These are phyloP conservation scores for Aphanomyces astaci DNA, from an alignment of 352 stramenopile species.

Conservation along the genomic window DNA sequence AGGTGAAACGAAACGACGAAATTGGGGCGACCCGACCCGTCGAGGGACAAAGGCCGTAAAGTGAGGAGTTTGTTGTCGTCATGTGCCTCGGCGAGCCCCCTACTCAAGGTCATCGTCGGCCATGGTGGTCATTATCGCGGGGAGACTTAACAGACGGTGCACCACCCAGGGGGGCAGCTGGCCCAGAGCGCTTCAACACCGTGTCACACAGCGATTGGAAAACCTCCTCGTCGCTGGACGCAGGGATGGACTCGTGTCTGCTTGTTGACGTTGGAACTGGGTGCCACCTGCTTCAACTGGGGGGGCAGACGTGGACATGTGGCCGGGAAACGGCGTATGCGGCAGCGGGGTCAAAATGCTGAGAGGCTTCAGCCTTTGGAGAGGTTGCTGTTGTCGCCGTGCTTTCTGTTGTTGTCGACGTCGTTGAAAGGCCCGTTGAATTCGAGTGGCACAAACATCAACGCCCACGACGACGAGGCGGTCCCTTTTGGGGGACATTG, in stretches of 20 bases:
- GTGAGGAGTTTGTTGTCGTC: background rate
- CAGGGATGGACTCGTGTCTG: background rate
- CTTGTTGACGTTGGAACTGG: background rate
- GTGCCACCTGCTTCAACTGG: background rate
- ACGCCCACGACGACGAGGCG: background rate
- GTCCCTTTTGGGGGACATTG: background rate
- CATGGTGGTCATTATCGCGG: too few relatives aligned
- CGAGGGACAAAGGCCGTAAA: conserved; percentile 16
- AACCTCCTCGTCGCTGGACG: conserved; percentile 18
- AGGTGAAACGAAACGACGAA: conserved; percentile 6
- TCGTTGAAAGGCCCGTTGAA: background rate
- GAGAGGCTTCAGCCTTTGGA: background rate
- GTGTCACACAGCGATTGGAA: conserved; percentile 20
- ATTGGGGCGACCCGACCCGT: background rate
- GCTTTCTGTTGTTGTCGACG: background rate
- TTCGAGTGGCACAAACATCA: background rate
- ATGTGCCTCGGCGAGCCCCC: too few relatives aligned
- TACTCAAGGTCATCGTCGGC: too few relatives aligned
- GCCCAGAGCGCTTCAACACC: background rate
- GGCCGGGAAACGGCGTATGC: background rate
- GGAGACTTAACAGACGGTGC: background rate
- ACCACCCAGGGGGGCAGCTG: background rate
- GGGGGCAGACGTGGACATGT: background rate
- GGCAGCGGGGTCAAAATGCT: background rate
- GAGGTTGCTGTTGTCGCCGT: background rate